Base-by-base conservation (phyloP, 768 basidiomycete genomes). In the Xerocomellus intermedius region DNA sequence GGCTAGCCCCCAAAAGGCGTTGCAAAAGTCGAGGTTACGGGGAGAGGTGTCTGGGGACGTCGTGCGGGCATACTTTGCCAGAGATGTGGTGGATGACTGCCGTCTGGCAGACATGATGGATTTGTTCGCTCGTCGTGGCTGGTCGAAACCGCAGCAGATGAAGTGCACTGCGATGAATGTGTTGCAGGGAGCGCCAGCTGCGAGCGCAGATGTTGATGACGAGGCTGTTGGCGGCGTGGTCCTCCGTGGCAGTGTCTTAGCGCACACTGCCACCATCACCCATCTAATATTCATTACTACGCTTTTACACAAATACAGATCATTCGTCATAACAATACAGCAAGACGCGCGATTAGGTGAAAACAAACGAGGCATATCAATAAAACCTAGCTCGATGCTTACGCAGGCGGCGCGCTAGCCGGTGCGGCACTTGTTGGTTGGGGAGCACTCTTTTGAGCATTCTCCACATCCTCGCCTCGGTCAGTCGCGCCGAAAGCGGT, bases 1-100 rank as follows among this genome's bases (percentile, higher is more conserved):
- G 28, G 79, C 82, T 19, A 80, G 62, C 12, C 93, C 93, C 97
- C 97, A 98, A 75, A 98, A 98, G 2, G 93, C 84, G 73, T 98
- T 99, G 73, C 95, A 98, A 74, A 94, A 98, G 74, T 97, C 93
- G 64, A 85, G 72, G 10, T 84, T 83, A 53, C 82, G 79, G 60
- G 68, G 64, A 5, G 71, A 62, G 28, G 73, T 64, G 36, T 79
- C 75, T 8, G 69, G 64, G 17, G 86, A 84, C 36, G 74, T 75
- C 43, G 78, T 74, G 38, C 86, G 77, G 44, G 81, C 87, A 70
- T 78, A 91, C 70, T 77, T 83, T 28, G 89, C 83, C 33, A 92
- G 77, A 6, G 91, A 93, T 5, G 90, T 89, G 0, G 89, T 88
- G 36, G 91, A 93, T 56, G 88, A 66, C 80, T 89, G 88, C 70